Base-by-base conservation (phyloP, 441 rosid species). In the Gossypium aridum region DNA sequence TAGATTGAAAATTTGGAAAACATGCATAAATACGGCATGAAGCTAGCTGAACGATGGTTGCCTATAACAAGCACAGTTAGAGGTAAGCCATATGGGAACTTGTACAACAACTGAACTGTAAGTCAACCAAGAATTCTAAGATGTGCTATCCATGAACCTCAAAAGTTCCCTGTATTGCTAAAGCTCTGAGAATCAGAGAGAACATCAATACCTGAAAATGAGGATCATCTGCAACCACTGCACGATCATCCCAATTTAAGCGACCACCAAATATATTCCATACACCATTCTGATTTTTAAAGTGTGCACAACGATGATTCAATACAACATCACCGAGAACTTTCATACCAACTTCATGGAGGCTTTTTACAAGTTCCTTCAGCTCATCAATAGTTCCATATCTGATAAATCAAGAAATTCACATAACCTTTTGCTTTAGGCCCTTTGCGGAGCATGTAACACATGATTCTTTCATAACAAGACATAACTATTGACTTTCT, bases 211-310 rank as follows among this genome's bases (percentile, higher is more conserved):
- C 99, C 99, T 95, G 96, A 78, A 95, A 95, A 85, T 95, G 98
- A 72, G 97, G 97, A 82, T 95, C 99, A 77, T 95, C 99, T 53
- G 88, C 92, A 87, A 92, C 99, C 76, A 95, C 78, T 34, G 99
- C 99, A 34, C 86, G 87, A 73, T 89, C 99, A 81, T 95, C 99
- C 99, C 99, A 95, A 83, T 89, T 89, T 66, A 95, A 82, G 78
- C 86, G 92, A 75, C 99, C 99, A 9, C 99, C 99, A 81, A 89
- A 95, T 57, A 91, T 78, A 83, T 95, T 95, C 99, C 99, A 95
- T 14, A 92, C 78, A 63, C 99, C 99, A 72, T 95, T 95, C 81
- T 85, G 83, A 78, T 92, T 95, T 79, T 95, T 77, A 81, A 72
- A 87, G 56, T 95, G 90, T 43, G 99, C 99, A 85, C 99, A 95